Percentiles rank a stretch among this genome's conserved stretches.
phyloP scores from a whole-genome alignment of 495 filamentous ascomycete genomes.

The Aspergillus asperescens region DNA sequence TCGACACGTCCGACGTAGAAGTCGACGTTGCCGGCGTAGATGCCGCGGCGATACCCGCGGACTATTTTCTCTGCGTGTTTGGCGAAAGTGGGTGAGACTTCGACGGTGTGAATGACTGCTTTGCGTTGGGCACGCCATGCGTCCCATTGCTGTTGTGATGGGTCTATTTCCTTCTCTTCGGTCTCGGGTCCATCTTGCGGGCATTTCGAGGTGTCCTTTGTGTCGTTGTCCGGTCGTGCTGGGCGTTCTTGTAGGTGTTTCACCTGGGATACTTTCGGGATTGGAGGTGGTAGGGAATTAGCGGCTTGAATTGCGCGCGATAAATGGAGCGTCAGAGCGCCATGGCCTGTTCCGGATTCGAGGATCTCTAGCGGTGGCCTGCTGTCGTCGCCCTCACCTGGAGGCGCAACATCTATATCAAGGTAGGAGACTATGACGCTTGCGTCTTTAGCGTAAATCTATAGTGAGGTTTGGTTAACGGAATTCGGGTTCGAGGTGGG shows the following conservation, averaged over 20 bases:
- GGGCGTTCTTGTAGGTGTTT: slow-evolving; percentile 30
- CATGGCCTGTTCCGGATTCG: slow-evolving; percentile 77
- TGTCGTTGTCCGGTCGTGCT: slow-evolving; percentile 14
- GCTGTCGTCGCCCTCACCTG: slow-evolving; percentile 24
- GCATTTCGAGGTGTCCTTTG: slow-evolving; percentile 12
- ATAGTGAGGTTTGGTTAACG: slow-evolving; percentile 24
- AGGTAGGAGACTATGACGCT: slow-evolving; percentile 66
- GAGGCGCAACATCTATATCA: slow-evolving; percentile 57
- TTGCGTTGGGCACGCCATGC: slow-evolving; percentile 48
- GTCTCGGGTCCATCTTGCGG: background rate
- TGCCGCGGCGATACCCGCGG: slow-evolving; percentile 58
- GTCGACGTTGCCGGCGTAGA: slow-evolving; percentile 61
- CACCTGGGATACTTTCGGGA: slow-evolving; percentile 34
- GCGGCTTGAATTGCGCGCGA: slow-evolving; percentile 71
- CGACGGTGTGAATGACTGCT: slow-evolving; percentile 68
- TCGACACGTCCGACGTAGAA: slow-evolving; percentile 65
- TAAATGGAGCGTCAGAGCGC: slow-evolving; percentile 66
- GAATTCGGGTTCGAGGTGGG: background rate
- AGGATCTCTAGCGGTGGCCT: slow-evolving; percentile 57
- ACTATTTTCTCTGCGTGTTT: slow-evolving; percentile 56
- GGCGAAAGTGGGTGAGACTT: slow-evolving; percentile 54
- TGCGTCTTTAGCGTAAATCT: slow-evolving; percentile 72
- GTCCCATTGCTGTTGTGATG: slow-evolving; percentile 32
- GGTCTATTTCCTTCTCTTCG: slow-evolving; percentile 1
- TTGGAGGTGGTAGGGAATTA: slow-evolving; percentile 46